Evolutionary conservation across 805 yeast genomes (phyloP).

Genomic region (Kodamaea kakaduensis): DNA sequence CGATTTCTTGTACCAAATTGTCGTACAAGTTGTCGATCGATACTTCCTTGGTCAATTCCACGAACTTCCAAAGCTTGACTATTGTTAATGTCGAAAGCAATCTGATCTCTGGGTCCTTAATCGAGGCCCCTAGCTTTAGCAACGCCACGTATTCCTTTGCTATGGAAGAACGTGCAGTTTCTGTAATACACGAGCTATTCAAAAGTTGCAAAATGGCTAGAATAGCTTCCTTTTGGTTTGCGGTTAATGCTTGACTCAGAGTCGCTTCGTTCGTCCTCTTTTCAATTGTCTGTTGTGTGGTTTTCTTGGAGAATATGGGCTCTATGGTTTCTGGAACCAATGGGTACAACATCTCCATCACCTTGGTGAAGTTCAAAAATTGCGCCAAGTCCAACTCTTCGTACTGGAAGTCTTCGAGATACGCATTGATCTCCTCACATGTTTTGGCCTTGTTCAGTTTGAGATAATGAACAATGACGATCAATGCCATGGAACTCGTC

Average conservation of each 20-base stretch:
- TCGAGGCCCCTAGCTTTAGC: conserved; percentile 32
- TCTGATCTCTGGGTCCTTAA: conserved; percentile 19
- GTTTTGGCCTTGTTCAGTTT: conserved; percentile 15
- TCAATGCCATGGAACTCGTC: conserved; percentile 16
- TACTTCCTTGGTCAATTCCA: conserved; percentile 24
- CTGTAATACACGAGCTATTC: conserved; percentile 45
- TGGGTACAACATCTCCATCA: conserved; percentile 26
- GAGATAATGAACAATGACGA: conserved; percentile 21
- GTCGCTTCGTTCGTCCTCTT: conserved; percentile 12
- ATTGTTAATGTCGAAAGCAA: conserved; percentile 42
- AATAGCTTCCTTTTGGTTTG: conserved; percentile 1
- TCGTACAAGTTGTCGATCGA: conserved; percentile 5
- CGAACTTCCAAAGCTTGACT: conserved; percentile 55
- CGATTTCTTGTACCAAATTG: conserved; percentile 3
- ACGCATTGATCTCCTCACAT: conserved; percentile 17
- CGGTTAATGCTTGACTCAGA: not conserved
- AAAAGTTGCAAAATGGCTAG: conserved; percentile 19
- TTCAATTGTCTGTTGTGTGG: conserved; percentile 16
- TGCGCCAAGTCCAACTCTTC: conserved; percentile 6
- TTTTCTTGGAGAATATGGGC: conserved; percentile 20
- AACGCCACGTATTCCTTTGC: conserved; percentile 41
- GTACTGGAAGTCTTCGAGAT: conserved; percentile 19
- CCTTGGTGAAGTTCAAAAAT: conserved; percentile 20
- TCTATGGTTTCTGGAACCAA: conserved; percentile 22
- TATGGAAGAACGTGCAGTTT: conserved; percentile 45